A percentile compares a stretch with the other conserved stretches of the same genome.
Evolutionary conservation across 2,329 filamentous ascomycete genomes (phyloP).

Genomic region (Chrysoporthe cubensis): DNA sequence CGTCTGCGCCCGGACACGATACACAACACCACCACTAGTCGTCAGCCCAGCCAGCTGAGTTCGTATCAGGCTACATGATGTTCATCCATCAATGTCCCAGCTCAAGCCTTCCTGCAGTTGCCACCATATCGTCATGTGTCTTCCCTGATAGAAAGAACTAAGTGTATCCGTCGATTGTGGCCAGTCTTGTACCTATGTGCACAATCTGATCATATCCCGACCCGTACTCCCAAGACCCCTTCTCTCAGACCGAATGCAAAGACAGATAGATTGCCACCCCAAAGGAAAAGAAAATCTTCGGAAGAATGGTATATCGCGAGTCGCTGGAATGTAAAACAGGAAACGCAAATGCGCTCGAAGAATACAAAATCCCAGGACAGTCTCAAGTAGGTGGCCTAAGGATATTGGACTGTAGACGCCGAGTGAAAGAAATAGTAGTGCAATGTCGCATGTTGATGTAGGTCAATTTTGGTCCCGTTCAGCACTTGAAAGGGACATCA

Average conservation of each 20-base stretch:
- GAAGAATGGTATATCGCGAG: conserved; percentile 20
- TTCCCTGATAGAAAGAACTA: not conserved
- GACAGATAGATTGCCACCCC: not conserved
- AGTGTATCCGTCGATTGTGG: not conserved
- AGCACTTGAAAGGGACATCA: conserved; percentile 26
- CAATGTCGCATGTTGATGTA: not conserved
- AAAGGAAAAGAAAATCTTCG: not conserved
- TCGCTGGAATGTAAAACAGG: not conserved
- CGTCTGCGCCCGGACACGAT: not conserved
- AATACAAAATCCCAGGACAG: not conserved
- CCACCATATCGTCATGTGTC: not conserved
- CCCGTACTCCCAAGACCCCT: not conserved
- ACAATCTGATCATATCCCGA: not conserved
- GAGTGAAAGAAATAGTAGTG: not conserved
- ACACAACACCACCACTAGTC: not conserved
- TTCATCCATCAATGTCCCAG: not conserved
- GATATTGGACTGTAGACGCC: not conserved
- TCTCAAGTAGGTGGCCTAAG: not conserved
- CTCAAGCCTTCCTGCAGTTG: not conserved
- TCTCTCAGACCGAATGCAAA: not conserved
- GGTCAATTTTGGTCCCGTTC: conserved; percentile 15
- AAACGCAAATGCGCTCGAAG: conserved; percentile 9
- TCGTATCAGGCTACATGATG: not conserved
- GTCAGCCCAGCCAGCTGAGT: not conserved
- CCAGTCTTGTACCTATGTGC: not conserved